Conservation (phyloP, 768 basidiomycete genomes). For the Pulveroboletus sp. region DNA sequence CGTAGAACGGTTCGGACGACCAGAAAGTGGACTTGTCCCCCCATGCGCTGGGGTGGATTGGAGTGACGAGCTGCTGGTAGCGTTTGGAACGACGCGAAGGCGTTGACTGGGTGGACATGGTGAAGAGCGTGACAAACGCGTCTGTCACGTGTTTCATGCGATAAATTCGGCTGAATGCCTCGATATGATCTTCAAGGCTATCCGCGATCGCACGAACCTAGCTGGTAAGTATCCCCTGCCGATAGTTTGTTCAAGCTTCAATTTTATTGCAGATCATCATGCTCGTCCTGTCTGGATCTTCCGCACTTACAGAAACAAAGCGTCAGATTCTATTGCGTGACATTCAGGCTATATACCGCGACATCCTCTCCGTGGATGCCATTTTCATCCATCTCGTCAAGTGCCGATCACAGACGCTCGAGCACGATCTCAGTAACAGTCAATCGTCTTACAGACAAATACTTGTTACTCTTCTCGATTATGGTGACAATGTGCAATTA, state of each 20-base stretch:
- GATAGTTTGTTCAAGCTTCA: neutral
- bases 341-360: constrained; percentile 51
- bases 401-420: constrained; percentile 43
- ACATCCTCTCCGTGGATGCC: constrained; percentile 71
- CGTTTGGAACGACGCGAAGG: constrained; percentile 39
- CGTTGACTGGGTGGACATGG: constrained; percentile 23
- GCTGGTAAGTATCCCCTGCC: constrained; percentile 8
- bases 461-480: constrained; percentile 72
- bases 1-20: constrained; percentile 23
- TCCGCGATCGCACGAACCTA: constrained; percentile 3
- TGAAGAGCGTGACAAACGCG: constrained; percentile 13
- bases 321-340: constrained; percentile 60
- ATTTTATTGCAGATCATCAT: constrained; percentile 38
- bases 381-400: constrained; percentile 87
- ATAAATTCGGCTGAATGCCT: constrained; percentile 4
- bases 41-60: constrained; percentile 24
- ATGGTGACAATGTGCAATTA: constrained; percentile 74
- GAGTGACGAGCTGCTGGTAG: constrained; percentile 32
- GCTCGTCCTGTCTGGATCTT: constrained; percentile 78
- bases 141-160: constrained; percentile 20
- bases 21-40: constrained; percentile 27
- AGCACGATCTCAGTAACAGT: constrained; percentile 44
- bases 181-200: neutral
- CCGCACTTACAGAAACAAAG: constrained; percentile 69
- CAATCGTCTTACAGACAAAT: constrained; percentile 47